Conservation (phyloP, 495 filamentous ascomycete genomes). For the Aspergillus bertholletiae region DNA sequence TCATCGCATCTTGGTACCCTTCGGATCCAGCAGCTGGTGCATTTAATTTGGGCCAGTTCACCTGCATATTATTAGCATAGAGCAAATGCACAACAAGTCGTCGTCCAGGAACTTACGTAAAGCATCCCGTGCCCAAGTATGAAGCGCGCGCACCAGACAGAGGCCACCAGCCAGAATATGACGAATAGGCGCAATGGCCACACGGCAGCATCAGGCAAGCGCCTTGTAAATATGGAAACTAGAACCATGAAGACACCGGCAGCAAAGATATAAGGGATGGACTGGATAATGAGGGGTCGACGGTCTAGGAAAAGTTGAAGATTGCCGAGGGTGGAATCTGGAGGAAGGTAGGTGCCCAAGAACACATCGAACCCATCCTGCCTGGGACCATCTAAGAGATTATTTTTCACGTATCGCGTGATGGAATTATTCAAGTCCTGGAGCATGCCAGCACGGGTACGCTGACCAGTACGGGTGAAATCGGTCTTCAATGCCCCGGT, state of each 20-base stretch:
- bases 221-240: conserved; percentile 70
- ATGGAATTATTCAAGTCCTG: conserved; percentile 81
- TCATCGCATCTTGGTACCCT: conserved; percentile 82
- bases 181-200: conserved; percentile 78
- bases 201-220: conserved; percentile 60
- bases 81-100: background rate
- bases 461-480: conserved; percentile 82
- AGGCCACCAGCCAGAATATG: conserved; percentile 67
- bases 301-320: conserved; percentile 76
- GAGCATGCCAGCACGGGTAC: conserved; percentile 76
- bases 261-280: conserved; percentile 83
- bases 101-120: conserved; percentile 62
- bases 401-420: conserved; percentile 82
- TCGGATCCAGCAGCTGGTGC: conserved; percentile 79
- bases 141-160: conserved; percentile 67
- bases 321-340: conserved; percentile 57
- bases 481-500: conserved; percentile 97
- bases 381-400: conserved; percentile 86
- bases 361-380: conserved; percentile 97
- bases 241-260: conserved; percentile 83
- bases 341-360: conserved; percentile 76
- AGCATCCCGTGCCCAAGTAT: conserved; percentile 81
- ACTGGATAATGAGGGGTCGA: conserved; percentile 81
- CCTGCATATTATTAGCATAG: conserved; percentile 44
- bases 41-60: conserved; percentile 96